phyloP scores from a whole-genome alignment of 768 basidiomycete species.

The Phlebiopsis gigantea region DNA sequence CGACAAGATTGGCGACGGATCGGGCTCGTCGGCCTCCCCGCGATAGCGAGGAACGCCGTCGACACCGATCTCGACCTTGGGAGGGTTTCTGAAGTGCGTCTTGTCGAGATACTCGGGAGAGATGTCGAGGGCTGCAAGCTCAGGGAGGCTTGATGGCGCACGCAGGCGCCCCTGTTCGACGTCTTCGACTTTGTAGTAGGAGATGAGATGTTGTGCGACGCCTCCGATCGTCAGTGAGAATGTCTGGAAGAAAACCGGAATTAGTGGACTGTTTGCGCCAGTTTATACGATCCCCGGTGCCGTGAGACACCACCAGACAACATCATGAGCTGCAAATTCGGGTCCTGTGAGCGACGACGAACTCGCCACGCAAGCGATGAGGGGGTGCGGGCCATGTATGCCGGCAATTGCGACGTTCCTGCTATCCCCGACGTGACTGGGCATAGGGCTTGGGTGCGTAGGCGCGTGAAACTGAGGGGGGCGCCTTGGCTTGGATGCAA shows the following conservation, averaged over 20 bases:
- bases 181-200: constrained; percentile 92
- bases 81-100: constrained; percentile 87
- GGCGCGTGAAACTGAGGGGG: no score
- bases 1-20: constrained; percentile 27
- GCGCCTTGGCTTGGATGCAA: no score
- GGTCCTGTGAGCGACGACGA: no score
- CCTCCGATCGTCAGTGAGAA: constrained; percentile 85
- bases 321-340: no score
- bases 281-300: no score
- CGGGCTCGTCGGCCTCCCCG: constrained; percentile 71
- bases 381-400: no score
- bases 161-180: constrained; percentile 85
- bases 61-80: constrained; percentile 78
- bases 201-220: constrained; percentile 87
- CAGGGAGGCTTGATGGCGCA: constrained; percentile 81
- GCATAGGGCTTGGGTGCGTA: no score
- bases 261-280: neutral
- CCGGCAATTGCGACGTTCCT: no score
- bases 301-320: no score
- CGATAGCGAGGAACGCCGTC: constrained; percentile 82
- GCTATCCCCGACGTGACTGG: no score
- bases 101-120: constrained; percentile 84
- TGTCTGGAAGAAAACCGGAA: constrained; percentile 47
- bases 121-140: constrained; percentile 77
- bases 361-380: no score